Percentiles rank a stretch among this genome's conserved stretches.
Evolutionary conservation across 176 grass and related monocot genomes (phyloP).

Genomic region (Avena atlantica): DNA sequence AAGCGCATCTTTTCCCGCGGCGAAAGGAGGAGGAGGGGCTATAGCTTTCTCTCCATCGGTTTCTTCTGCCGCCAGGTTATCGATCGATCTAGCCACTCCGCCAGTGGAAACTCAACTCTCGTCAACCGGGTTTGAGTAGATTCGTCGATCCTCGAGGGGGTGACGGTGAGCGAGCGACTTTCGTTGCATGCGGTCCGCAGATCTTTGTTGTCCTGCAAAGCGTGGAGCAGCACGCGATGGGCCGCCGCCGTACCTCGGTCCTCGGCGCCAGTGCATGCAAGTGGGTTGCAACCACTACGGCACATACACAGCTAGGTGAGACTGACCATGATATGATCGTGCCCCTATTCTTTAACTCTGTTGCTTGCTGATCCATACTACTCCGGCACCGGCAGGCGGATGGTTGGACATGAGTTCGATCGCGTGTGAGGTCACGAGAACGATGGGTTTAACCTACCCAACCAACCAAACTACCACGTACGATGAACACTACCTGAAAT

Average conservation of each 20-base stretch:
- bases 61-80: conserved; percentile 14
- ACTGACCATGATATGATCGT: neutral
- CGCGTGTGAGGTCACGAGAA: too few relatives aligned
- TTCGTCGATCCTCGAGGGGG: neutral
- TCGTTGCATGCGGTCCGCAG: conserved; percentile 26
- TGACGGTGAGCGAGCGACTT: conserved; percentile 6
- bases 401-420: too few relatives aligned
- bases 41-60: neutral
- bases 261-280: neutral
- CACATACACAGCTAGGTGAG: neutral
- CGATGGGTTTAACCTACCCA: neutral
- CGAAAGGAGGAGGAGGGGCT: neutral
- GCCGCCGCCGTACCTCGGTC: conserved; percentile 29
- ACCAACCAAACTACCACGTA: neutral
- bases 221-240: conserved; percentile 25
- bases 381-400: neutral
- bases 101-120: neutral
- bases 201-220: conserved; percentile 49
- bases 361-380: neutral
- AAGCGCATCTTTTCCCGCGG: neutral
- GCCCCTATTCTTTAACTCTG: neutral
- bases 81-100: neutral
- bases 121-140: neutral
- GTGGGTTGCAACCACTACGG: conserved; percentile 29
- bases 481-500: neutral